Evolutionary conservation across 2,329 filamentous ascomycete species (phyloP).

Genomic region (Fusarium sp.): DNA sequence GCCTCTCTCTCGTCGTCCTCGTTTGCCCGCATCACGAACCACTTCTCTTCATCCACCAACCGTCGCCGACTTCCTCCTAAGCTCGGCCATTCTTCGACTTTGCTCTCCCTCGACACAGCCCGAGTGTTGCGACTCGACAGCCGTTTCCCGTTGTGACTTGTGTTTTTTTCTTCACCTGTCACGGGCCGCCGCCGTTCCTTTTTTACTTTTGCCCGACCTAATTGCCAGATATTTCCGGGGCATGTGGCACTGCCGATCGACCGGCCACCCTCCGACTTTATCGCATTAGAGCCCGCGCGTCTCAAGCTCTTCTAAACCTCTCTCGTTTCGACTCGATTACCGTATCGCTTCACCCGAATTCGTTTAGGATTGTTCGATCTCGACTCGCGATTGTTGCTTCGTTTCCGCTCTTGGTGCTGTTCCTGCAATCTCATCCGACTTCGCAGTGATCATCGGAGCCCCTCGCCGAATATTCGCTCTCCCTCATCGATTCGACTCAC

Average conservation of each 20-base stretch:
- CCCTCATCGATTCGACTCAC: slow-evolving; percentile 19
- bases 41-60: slow-evolving; percentile 36
- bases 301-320: slow-evolving; percentile 23
- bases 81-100: slow-evolving; percentile 6
- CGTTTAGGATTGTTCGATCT: not conserved
- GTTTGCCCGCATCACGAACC: slow-evolving; percentile 39
- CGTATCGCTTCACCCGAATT: slow-evolving; percentile 12
- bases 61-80: slow-evolving; percentile 12
- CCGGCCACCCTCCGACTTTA: slow-evolving; percentile 29
- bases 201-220: slow-evolving; percentile 3
- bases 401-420: slow-evolving; percentile 35
- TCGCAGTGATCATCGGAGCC: slow-evolving; percentile 23
- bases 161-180: slow-evolving; percentile 17
- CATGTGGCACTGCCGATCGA: slow-evolving; percentile 35
- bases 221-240: slow-evolving; percentile 37
- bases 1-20: slow-evolving; percentile 25
- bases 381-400: not conserved
- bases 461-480: slow-evolving; percentile 33
- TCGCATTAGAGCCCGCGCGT: slow-evolving; percentile 33
- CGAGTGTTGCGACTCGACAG: slow-evolving; percentile 12
- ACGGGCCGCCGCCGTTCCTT: slow-evolving; percentile 22
- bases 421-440: slow-evolving; percentile 9
- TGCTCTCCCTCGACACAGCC: slow-evolving; percentile 4
- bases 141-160: not conserved
- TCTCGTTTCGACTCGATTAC: slow-evolving; percentile 15